Base-by-base conservation (phyloP, 139 green algal species). In the Volvox africanus region DNA sequence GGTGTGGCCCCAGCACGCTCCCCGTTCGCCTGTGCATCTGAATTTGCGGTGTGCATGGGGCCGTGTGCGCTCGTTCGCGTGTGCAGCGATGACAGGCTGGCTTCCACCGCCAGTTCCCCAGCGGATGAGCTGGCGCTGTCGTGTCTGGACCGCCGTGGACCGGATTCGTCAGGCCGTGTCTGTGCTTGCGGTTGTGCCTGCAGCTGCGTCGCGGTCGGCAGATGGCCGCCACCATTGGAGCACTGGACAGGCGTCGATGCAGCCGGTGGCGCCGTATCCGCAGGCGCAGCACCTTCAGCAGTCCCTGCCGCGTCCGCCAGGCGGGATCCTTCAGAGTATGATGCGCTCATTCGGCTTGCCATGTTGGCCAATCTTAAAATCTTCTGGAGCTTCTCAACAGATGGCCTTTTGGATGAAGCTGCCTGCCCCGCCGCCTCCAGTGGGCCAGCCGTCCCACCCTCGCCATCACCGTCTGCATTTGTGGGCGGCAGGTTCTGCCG, bases 311-410 rank as follows among this genome's bases (percentile, higher is more conserved):
- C 44, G 44, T 19, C 76, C 17, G 76, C 24, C 33, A 36, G 3
- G 26, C 33, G 33, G 21, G 79, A 55, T 55, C 44, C 37, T 26
- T 67, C 79, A 3, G 21, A 19, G 1, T n/a, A 2, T n/a, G 44
- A 33, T 44, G 61, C 32, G 13, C 50, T 62, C 33, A 79, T 17
- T 16, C 82, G 65, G 30, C 18, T 79, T 65, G 82, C 82, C 28
- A 80, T 65, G 20, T 35, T 62, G 33, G 82, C 82, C 3, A 79
- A 33, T 1, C 24, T 32, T 11, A 77, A 26, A 26, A 88, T 67
- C 35, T 88, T 88, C 65, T 88, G 62, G 35, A 88, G 65, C 65
- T 88, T 88, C 33, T 79, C 82, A 16, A 67, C 62, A 26, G 62
- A 26, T 0, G 82, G 50, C 1, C 9, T 79, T 33, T 75, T 44